Evolutionary conservation across 495 filamentous ascomycete species (phyloP).

Genomic region (Jackrogersella minutella): DNA sequence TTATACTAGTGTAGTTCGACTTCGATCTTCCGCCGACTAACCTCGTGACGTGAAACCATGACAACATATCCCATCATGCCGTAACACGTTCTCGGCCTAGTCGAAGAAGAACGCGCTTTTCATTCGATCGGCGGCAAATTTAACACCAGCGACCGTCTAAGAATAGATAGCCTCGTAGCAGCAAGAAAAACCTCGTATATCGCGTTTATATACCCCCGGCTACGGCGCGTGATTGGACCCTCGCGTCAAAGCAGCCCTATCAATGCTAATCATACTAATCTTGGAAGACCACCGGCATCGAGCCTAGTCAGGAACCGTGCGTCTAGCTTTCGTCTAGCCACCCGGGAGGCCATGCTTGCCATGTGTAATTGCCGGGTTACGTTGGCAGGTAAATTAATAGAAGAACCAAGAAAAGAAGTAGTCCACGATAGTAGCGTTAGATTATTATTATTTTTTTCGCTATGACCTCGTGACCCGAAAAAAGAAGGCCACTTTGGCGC

Average conservation of each 20-base stretch:
- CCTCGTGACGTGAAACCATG: slow-evolving; percentile 14
- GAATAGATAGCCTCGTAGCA: slow-evolving; percentile 38
- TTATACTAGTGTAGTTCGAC: not conserved
- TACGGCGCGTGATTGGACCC: slow-evolving; percentile 20
- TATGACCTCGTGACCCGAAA: slow-evolving; percentile 1
- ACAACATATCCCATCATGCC: not conserved
- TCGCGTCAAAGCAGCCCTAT: slow-evolving; percentile 14
- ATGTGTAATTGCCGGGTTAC: too few species aligned
- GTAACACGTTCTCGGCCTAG: not conserved
- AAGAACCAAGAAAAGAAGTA: not conserved
- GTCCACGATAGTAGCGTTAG: not conserved
- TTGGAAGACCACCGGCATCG: slow-evolving; percentile 15
- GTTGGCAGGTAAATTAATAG: not conserved
- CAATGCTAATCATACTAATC: not conserved
- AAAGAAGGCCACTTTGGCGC: not conserved
- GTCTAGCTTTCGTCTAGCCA: slow-evolving; percentile 5
- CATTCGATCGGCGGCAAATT: slow-evolving; percentile 1
- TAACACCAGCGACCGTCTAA: slow-evolving; percentile 29
- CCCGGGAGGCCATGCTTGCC: not conserved
- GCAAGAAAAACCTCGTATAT: slow-evolving; percentile 41
- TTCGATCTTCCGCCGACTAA: not conserved
- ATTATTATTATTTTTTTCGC: too few species aligned
- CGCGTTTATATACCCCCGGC: slow-evolving; percentile 28
- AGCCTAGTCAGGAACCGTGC: slow-evolving; percentile 18
- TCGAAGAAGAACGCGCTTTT: not conserved